Conservation (phyloP, 2,329 filamentous ascomycete species). For the Venturia nashicola region DNA sequence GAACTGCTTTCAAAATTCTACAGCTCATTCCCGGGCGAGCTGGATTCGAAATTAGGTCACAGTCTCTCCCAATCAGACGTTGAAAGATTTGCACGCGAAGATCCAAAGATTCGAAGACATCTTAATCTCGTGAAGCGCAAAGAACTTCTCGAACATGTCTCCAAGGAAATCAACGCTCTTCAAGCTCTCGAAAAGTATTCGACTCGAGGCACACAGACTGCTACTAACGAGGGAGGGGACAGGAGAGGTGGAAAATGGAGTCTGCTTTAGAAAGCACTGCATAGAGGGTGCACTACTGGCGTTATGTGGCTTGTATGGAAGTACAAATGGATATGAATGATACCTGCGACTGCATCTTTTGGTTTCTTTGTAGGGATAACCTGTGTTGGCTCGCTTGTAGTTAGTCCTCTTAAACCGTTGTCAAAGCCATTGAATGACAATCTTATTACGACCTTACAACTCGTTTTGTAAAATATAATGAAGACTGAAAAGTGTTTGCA, state of each 20-base stretch:
- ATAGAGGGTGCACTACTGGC: neutral
- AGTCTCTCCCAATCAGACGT: conserved; percentile 68
- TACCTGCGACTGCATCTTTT: neutral
- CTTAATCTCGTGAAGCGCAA: conserved; percentile 87
- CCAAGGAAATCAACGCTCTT: conserved; percentile 91
- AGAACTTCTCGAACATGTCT: conserved; percentile 80
- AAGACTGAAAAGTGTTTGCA: no score
- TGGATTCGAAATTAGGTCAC: conserved; percentile 75
- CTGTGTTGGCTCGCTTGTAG: neutral
- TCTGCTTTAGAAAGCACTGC: neutral
- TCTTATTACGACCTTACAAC: neutral
- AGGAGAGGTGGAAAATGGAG: conserved; percentile 8
- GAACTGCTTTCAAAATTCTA: conserved; percentile 96
- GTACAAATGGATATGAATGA: neutral
- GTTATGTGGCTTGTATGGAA: neutral
- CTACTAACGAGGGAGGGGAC: neutral
- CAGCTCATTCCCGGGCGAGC: conserved; percentile 89
- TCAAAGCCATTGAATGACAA: neutral
- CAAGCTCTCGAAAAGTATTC: conserved; percentile 54
- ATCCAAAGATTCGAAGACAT: conserved; percentile 78
- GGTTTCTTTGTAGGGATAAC: neutral
- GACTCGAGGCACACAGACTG: neutral
- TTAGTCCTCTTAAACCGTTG: neutral
- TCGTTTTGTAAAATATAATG: no score
- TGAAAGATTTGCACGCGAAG: conserved; percentile 84